Conservation (phyloP, 495 filamentous ascomycete genomes). For the Aspergillus olivimuriae region DNA sequence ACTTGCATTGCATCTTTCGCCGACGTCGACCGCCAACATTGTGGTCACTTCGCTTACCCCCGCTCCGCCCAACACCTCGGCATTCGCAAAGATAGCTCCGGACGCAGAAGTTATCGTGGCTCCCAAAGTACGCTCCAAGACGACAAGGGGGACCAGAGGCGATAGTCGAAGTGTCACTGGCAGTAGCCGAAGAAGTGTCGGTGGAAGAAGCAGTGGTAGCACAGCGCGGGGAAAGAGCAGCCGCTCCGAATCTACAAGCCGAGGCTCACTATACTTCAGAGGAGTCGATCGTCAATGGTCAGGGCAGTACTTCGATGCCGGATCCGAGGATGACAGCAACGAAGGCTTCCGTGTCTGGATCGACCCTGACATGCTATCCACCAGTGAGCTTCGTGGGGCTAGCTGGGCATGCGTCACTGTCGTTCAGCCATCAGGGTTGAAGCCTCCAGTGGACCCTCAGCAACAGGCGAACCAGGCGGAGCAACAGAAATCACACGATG, state of each 20-base stretch:
- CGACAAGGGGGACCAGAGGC: conserved; percentile 44
- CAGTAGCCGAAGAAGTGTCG: conserved; percentile 61
- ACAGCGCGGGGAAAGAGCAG: conserved; percentile 55
- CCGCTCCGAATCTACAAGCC: conserved; percentile 50
- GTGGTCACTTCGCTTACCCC: conserved; percentile 73
- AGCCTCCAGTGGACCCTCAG: conserved; percentile 67
- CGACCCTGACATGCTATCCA: conserved; percentile 64
- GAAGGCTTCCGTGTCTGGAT: conserved; percentile 77
- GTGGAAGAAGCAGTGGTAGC: conserved; percentile 64
- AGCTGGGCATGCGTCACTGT: conserved; percentile 70
- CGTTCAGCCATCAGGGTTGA: conserved; percentile 72
- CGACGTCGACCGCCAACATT: conserved; percentile 91
- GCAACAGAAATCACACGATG: conserved; percentile 44
- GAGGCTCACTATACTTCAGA: conserved; percentile 65
- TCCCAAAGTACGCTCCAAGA: conserved; percentile 70
- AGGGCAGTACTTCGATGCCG: conserved; percentile 66
- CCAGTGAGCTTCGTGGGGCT: conserved; percentile 63
- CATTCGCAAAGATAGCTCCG: conserved; percentile 86
- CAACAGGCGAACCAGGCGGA: conserved; percentile 59
- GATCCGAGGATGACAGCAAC: conserved; percentile 39
- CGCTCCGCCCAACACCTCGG: conserved; percentile 55
- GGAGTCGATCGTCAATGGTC: conserved; percentile 63
- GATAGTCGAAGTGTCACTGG: conserved; percentile 68
- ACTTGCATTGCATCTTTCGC: conserved; percentile 85
- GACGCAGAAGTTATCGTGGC: conserved; percentile 96